Base-by-base conservation (phyloP, 2,329 filamentous ascomycete species). In the Alternaria sp. region DNA sequence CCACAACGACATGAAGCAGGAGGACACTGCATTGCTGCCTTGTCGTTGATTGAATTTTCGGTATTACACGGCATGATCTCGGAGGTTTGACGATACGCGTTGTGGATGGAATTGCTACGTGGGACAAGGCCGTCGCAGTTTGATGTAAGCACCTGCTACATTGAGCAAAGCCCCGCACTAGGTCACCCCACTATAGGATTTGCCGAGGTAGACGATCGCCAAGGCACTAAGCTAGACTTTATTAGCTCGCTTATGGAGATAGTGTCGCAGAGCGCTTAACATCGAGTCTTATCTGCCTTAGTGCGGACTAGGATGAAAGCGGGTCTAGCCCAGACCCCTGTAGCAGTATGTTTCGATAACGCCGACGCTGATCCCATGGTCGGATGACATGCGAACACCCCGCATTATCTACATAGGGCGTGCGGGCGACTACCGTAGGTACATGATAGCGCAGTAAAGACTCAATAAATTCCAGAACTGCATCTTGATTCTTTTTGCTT, bases 101-200 rank as follows among this genome's bases (percentile, higher is more conserved):
- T 21, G 21, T 55, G 28, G 6, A 29, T 36, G 33, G 13, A 44
- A 8, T 23, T 44, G 45, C 21, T 31, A 55, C 33, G 56, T 55
- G 56, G 51, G 51, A 51, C 45, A 46, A 42, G 40, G 31, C 39
- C 51, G 51, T 54, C 51, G 55, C 37, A 13, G 51, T 11, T 50
- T 44, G 39, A 24, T 13, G 11, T 37, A 37, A 54, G 58, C 58
- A 61, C 58, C 58, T 61, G 55, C 58, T 53, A 24, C 11, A 58
- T 61, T 36, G 21, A 54, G 58, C 40, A 24, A 51, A 50, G 51
- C 58, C 58, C 58, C 54, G 58, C 58, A 39, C 39, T 39, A 17
- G 17, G 17, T 17, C 17, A 17, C 17, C 17, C 17, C 17, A 17
- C 17, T 17, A 17, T 17, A 2, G 17, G 17, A 17, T 17, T 17